phyloP scores from a whole-genome alignment of 1,284 basidiomycete species.

The Puccinia polysora region DNA sequence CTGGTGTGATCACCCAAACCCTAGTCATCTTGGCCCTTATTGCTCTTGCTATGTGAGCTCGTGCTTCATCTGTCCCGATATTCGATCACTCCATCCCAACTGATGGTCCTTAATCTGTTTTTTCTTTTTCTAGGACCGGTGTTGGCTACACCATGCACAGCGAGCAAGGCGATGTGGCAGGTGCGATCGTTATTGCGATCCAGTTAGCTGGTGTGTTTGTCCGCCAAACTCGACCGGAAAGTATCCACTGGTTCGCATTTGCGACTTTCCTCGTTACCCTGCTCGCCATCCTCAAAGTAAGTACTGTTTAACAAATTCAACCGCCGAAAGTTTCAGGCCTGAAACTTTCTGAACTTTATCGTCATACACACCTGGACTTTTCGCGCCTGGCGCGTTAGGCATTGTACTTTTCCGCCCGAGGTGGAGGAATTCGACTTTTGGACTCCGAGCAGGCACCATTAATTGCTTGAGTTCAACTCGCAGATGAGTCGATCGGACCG shows the following conservation, averaged over 20 bases:
- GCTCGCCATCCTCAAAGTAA: constrained; percentile 32
- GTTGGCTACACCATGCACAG: constrained; percentile 53
- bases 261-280: constrained; percentile 26
- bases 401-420: constrained; percentile 23
- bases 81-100: not conserved
- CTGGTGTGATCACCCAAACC: constrained; percentile 52
- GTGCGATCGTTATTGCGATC: constrained; percentile 49
- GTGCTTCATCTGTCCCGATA: not conserved
- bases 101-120: not conserved
- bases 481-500: no score
- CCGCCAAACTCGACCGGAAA: constrained; percentile 20
- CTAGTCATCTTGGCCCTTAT: constrained; percentile 53
- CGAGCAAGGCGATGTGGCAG: constrained; percentile 54
- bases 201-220: constrained; percentile 30
- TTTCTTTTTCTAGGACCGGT: constrained; percentile 47
- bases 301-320: not conserved
- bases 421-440: constrained; percentile 24
- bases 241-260: constrained; percentile 40
- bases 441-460: constrained; percentile 39
- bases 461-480: constrained; percentile 20
- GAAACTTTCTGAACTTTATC: not conserved
- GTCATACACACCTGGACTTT: not conserved
- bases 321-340: not conserved
- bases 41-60: constrained; percentile 51
- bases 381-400: not conserved